phyloP scores from a whole-genome alignment of 2,329 filamentous ascomycete species.

The Rhinocladiella mackenziei region DNA sequence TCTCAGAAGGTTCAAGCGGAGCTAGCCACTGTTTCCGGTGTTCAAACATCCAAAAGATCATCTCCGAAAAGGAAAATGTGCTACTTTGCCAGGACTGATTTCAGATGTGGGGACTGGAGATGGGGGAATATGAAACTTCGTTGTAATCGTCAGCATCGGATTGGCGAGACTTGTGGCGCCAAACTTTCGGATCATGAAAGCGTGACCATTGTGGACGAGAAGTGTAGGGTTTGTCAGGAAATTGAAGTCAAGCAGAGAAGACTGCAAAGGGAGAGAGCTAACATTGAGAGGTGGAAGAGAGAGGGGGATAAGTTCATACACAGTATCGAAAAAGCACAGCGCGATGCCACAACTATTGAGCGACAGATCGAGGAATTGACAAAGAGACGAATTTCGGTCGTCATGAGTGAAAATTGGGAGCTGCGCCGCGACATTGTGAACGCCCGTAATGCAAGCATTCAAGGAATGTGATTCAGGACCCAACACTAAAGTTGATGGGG shows the following conservation, averaged over 20 bases:
- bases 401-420: conserved; percentile 5
- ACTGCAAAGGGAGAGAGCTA: conserved; percentile 21
- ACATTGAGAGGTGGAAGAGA: conserved; percentile 25
- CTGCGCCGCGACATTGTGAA: background rate
- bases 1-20: background rate
- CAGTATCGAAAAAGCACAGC: conserved; percentile 25
- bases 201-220: conserved; percentile 17
- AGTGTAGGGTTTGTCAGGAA: conserved; percentile 28
- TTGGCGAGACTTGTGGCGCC: conserved; percentile 28
- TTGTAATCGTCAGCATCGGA: conserved; percentile 28
- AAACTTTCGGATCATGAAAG: conserved; percentile 21
- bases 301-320: conserved; percentile 24
- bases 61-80: conserved; percentile 20
- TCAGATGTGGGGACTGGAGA: conserved; percentile 28
- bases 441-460: no score
- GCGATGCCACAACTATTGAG: conserved; percentile 16
- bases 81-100: conserved; percentile 26
- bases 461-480: no score
- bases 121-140: conserved; percentile 31
- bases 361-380: conserved; percentile 22
- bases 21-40: background rate
- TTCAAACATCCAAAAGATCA: background rate
- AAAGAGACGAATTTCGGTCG: conserved; percentile 11
- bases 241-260: conserved; percentile 23
- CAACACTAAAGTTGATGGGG: no score